phyloP scores from a whole-genome alignment of 1,139 yeast genomes.

The Sporopachydermia cereana region DNA sequence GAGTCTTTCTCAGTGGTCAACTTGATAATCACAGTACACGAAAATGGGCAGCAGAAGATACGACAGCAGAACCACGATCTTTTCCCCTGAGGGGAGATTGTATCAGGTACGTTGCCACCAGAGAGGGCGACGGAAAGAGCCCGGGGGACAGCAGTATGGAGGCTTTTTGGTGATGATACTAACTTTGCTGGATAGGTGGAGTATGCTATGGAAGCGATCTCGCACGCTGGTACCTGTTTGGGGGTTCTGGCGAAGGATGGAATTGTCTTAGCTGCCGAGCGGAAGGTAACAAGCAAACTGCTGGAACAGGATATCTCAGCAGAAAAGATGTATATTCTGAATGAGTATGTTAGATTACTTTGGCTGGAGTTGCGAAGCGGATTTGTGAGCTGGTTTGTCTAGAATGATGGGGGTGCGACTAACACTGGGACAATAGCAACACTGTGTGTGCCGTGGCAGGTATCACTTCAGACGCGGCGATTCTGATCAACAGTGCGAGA shows the following conservation, averaged over 20 bases:
- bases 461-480: slow-evolving; percentile 93
- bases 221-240: slow-evolving; percentile 96
- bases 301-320: slow-evolving; percentile 90
- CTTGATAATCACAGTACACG: no score
- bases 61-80: slow-evolving; percentile 97
- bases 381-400: no score
- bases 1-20: no score
- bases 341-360: slow-evolving; percentile 30
- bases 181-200: slow-evolving; percentile 70
- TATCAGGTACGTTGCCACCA: slow-evolving; percentile 46
- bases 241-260: slow-evolving; percentile 91
- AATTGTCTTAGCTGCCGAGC: slow-evolving; percentile 91
- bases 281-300: slow-evolving; percentile 83
- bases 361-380: not conserved
- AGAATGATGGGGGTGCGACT: no score
- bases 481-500: slow-evolving; percentile 82
- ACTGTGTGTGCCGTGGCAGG: slow-evolving; percentile 97
- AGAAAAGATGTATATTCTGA: slow-evolving; percentile 80
- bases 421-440: slow-evolving; percentile 27
- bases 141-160: no score
- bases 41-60: slow-evolving; percentile 61
- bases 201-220: slow-evolving; percentile 94
- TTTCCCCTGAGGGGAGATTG: slow-evolving; percentile 96
- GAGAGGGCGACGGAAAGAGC: not conserved
- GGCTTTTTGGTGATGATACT: no score